These are phyloP conservation scores for Wickerhamomyces subpelliculosus DNA, from an alignment of 805 yeast genomes.

Conservation along the genomic window DNA sequence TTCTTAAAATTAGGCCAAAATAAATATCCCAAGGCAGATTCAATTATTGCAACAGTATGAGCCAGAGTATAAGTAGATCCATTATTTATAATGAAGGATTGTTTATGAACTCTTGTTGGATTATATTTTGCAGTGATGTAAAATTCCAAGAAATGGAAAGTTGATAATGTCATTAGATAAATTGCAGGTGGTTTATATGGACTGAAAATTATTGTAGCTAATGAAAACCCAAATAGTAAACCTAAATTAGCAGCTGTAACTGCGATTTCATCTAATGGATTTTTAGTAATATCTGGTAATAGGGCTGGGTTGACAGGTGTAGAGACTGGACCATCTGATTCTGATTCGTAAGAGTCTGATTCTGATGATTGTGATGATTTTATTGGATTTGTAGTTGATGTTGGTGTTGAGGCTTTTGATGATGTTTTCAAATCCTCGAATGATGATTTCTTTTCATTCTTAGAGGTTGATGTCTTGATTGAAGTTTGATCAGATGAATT, in stretches of 20 bases:
- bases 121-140: constrained; percentile 73
- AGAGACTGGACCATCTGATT: not conserved
- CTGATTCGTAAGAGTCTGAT: not conserved
- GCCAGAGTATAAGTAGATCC: constrained; percentile 54
- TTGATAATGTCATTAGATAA: constrained; percentile 45
- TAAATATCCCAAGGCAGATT: constrained; percentile 36
- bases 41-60: constrained; percentile 47
- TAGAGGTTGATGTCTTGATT: too few species aligned
- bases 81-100: constrained; percentile 63
- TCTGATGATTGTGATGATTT: too few species aligned
- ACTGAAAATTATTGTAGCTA: constrained; percentile 23
- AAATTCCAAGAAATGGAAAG: constrained; percentile 81
- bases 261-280: constrained; percentile 37
- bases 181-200: constrained; percentile 30
- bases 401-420: too few species aligned
- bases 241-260: constrained; percentile 41
- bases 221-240: constrained; percentile 30
- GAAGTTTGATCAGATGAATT: too few species aligned
- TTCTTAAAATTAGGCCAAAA: constrained; percentile 33
- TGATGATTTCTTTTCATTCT: too few species aligned
- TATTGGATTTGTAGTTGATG: too few species aligned
- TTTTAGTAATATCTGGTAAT: constrained; percentile 28
- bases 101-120: constrained; percentile 54
- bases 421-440: too few species aligned
- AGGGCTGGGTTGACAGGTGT: too few species aligned